These are phyloP conservation scores for Hypoxylon sp. DNA, from an alignment of 2,329 filamentous ascomycete genomes.

Conservation along the genomic window DNA sequence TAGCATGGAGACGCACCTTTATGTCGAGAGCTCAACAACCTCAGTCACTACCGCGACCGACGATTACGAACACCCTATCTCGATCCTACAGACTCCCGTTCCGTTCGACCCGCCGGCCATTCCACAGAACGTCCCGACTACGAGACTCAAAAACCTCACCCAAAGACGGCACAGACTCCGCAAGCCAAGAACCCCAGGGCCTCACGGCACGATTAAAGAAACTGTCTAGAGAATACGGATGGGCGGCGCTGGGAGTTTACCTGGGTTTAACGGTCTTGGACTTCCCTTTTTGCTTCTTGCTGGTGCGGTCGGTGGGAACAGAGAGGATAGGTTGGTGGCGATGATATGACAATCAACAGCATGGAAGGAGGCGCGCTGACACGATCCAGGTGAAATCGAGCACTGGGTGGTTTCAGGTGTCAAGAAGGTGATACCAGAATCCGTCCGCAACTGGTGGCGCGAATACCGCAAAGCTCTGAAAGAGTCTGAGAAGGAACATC, in stretches of 20 bases:
- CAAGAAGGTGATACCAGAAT: slow-evolving; percentile 72
- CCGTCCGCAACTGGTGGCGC: slow-evolving; percentile 68
- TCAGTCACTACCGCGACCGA: slow-evolving; percentile 32
- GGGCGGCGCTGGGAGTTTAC: slow-evolving; percentile 94
- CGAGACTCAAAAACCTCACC: slow-evolving; percentile 48
- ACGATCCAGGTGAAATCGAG: slow-evolving; percentile 70
- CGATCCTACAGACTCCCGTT: slow-evolving; percentile 35
- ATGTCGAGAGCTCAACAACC: slow-evolving; percentile 38
- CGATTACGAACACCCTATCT: slow-evolving; percentile 27
- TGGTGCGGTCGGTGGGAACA: slow-evolving; percentile 85
- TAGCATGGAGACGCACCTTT: slow-evolving; percentile 41
- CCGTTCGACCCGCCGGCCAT: slow-evolving; percentile 46
- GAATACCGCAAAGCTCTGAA: slow-evolving; percentile 66
- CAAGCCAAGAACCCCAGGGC: slow-evolving; percentile 56
- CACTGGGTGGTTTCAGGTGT: slow-evolving; percentile 75
- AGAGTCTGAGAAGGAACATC: slow-evolving; percentile 60
- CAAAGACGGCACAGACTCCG: slow-evolving; percentile 37
- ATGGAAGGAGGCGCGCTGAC: slow-evolving; percentile 29
- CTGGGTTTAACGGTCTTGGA: slow-evolving; percentile 85
- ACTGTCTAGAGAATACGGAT: slow-evolving; percentile 93
- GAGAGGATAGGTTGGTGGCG: slow-evolving; percentile 82
- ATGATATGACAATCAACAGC: background rate
- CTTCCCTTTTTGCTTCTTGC: slow-evolving; percentile 94
- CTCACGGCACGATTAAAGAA: slow-evolving; percentile 83
- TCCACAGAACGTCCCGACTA: slow-evolving; percentile 49